Percentiles rank a stretch among this genome's conserved stretches.
phyloP scores from a whole-genome alignment of 2,329 filamentous ascomycete genomes.

The Xylariaceae sp. region DNA sequence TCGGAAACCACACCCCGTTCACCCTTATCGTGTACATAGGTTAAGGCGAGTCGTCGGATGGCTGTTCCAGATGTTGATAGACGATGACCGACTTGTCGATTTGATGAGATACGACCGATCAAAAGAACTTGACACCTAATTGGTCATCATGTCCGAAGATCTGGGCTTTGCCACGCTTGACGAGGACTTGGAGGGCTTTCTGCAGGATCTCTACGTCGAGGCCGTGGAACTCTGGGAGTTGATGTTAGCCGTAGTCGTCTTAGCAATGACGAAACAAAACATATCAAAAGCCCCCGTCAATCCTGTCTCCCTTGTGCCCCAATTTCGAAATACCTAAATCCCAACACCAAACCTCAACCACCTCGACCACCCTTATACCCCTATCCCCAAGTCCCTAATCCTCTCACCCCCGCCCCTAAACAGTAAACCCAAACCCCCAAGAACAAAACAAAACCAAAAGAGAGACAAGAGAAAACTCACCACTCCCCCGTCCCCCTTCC shows the following conservation, averaged over 20 bases:
- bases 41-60: too few species aligned
- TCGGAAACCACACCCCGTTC: too few species aligned
- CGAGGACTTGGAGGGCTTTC: constrained; percentile 73
- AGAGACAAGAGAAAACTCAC: constrained; percentile 39
- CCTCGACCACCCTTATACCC: neutral
- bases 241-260: constrained; percentile 1
- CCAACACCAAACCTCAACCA: constrained; percentile 1
- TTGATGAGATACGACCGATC: constrained; percentile 30
- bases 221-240: constrained; percentile 68
- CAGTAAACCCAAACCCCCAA: too few species aligned
- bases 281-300: too few species aligned
- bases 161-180: constrained; percentile 88
- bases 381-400: neutral
- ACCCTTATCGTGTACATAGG: constrained; percentile 6
- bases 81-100: too few species aligned
- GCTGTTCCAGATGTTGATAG: too few species aligned
- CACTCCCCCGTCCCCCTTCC: constrained; percentile 69
- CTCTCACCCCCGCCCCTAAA: too few species aligned
- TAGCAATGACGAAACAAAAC: neutral
- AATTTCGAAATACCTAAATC: too few species aligned
- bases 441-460: neutral
- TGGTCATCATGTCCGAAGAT: constrained; percentile 88
- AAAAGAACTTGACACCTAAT: constrained; percentile 96
- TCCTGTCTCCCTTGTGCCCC: too few species aligned
- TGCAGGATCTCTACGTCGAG: constrained; percentile 80